Evolutionary conservation across 441 rosid species (phyloP).

Genomic region (Manihot esculenta): DNA sequence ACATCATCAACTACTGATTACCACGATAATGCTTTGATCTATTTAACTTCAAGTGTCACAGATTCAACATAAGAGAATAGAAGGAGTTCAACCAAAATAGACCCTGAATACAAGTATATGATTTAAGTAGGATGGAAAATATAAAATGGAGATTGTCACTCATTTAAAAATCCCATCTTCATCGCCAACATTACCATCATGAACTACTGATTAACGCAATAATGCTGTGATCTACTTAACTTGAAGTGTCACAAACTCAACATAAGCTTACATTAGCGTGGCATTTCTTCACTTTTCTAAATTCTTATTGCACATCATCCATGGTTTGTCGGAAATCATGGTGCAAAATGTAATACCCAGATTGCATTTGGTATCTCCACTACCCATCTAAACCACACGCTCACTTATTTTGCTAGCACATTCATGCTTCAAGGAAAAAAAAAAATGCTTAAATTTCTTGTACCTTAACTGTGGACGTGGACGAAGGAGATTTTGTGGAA

Average conservation of each 20-base stretch:
- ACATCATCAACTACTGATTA: neutral
- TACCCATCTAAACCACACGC: neutral
- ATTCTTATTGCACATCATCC: neutral
- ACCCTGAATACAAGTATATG: neutral
- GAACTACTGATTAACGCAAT: neutral
- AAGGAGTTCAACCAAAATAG: slow-evolving; percentile 3
- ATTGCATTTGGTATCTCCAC: neutral
- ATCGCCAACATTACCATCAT: neutral
- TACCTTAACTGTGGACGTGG: slow-evolving; percentile 65
- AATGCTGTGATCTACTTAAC: neutral
- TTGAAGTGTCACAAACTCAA: neutral
- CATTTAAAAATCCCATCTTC: neutral
- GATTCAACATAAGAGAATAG: neutral
- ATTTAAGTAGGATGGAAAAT: neutral
- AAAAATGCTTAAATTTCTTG: slow-evolving; percentile 1
- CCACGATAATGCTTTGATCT: neutral
- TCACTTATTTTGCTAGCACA: neutral
- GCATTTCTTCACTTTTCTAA: neutral
- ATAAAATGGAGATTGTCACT: neutral
- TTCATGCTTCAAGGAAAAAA: neutral
- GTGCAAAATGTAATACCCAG: neutral
- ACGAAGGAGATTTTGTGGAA: slow-evolving; percentile 39
- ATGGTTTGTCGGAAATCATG: neutral
- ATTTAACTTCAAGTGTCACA: neutral
- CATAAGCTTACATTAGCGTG: slow-evolving; percentile 6